Percentiles rank a stretch among this genome's conserved stretches.
These are phyloP conservation scores for Phyllosticta ampelicida DNA, from an alignment of 2,329 filamentous ascomycete genomes.

Conservation along the genomic window DNA sequence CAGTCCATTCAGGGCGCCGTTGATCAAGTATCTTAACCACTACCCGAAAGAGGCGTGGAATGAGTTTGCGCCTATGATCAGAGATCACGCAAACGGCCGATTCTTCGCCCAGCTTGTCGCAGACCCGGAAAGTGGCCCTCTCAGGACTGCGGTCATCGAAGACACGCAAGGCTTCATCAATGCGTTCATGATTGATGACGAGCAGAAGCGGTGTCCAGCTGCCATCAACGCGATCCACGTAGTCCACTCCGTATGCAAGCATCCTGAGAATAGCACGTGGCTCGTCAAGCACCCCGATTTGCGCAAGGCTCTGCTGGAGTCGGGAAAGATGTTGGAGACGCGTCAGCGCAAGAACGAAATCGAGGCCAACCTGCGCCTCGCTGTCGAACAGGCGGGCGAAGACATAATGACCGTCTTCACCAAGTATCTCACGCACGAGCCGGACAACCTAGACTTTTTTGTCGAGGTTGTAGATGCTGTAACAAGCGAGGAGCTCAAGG, in stretches of 20 bases:
- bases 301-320: slow-evolving; percentile 48
- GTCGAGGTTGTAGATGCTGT: slow-evolving; percentile 77
- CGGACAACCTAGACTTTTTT: slow-evolving; percentile 69
- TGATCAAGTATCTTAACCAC: slow-evolving; percentile 87
- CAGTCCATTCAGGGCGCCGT: slow-evolving; percentile 80
- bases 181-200: slow-evolving; percentile 52
- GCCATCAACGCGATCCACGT: slow-evolving; percentile 83
- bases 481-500: slow-evolving; percentile 71
- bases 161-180: slow-evolving; percentile 64
- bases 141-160: slow-evolving; percentile 64
- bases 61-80: slow-evolving; percentile 67
- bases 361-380: slow-evolving; percentile 62
- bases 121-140: slow-evolving; percentile 59
- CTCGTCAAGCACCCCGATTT: slow-evolving; percentile 44
- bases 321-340: slow-evolving; percentile 68
- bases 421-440: slow-evolving; percentile 63
- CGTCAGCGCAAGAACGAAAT: slow-evolving; percentile 61
- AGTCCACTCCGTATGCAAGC: slow-evolving; percentile 65
- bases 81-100: slow-evolving; percentile 77
- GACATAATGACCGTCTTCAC: slow-evolving; percentile 80
- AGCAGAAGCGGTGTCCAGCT: slow-evolving; percentile 60
- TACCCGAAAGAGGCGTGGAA: slow-evolving; percentile 83
- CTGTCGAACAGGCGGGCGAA: slow-evolving; percentile 80
- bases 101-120: slow-evolving; percentile 81
- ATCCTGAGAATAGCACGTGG: slow-evolving; percentile 56